These are phyloP conservation scores for Pseudopithomyces chartarum DNA, from an alignment of 2,329 filamentous ascomycete genomes.

Conservation along the genomic window DNA sequence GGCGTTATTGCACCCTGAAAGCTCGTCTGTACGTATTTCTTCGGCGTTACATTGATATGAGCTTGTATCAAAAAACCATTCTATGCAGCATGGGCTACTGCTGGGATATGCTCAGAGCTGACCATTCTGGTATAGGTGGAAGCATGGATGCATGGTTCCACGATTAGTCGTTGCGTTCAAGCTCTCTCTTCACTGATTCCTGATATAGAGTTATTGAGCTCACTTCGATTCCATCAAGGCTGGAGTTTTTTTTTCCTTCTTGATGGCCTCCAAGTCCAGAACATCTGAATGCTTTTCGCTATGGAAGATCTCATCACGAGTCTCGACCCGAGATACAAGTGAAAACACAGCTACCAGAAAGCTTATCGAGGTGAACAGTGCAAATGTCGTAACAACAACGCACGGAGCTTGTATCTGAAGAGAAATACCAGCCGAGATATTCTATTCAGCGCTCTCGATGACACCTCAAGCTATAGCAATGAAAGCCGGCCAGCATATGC, in stretches of 20 bases:
- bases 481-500: constrained; percentile 58
- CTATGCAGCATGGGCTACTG: too few relatives aligned
- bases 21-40: too few relatives aligned
- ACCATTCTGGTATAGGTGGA: too few relatives aligned
- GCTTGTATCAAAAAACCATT: too few relatives aligned
- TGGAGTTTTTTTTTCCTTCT: constrained; percentile 9
- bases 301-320: constrained; percentile 22
- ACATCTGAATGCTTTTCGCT: constrained; percentile 22
- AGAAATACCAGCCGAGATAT: too few relatives aligned
- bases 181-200: background rate
- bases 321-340: constrained; percentile 32
- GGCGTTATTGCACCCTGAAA: too few relatives aligned
- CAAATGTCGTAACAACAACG: constrained; percentile 42
- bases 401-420: constrained; percentile 19
- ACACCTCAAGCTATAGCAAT: constrained; percentile 58
- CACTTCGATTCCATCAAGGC: constrained; percentile 6
- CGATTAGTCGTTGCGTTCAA: background rate
- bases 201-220: background rate
- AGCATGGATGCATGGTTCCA: too few relatives aligned
- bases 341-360: constrained; percentile 40
- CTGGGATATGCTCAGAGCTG: too few relatives aligned
- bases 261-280: constrained; percentile 20
- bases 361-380: constrained; percentile 30
- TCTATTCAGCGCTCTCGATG: constrained; percentile 53
- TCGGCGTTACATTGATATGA: too few relatives aligned